Evolutionary conservation across 1,139 yeast genomes (phyloP).

Genomic region (Magnusiomyces sp.): DNA sequence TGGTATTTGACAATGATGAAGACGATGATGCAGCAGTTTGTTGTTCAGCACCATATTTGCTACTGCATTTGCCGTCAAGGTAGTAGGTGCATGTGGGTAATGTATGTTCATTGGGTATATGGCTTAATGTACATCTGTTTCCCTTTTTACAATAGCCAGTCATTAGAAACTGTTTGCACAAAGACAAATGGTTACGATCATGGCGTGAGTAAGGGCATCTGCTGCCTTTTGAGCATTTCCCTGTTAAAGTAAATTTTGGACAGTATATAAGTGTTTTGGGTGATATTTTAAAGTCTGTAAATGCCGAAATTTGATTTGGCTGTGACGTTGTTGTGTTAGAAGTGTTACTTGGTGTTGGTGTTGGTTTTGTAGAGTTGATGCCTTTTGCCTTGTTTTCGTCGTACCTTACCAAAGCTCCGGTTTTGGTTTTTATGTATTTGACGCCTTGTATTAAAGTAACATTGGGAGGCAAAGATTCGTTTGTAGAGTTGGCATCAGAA

Average conservation of each 20-base stretch:
- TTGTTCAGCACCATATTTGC: constrained; percentile 1
- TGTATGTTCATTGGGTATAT: constrained; percentile 1
- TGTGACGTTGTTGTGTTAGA: too few relatives aligned
- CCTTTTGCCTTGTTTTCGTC: neutral
- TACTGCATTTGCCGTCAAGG: neutral
- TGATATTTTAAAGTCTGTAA: too few relatives aligned
- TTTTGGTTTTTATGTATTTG: constrained; percentile 1
- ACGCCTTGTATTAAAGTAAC: neutral
- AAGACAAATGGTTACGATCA: constrained; percentile 40
- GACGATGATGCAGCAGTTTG: too few relatives aligned
- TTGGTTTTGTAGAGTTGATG: too few relatives aligned
- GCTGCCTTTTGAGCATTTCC: constrained; percentile 44
- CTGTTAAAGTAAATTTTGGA: constrained; percentile 30
- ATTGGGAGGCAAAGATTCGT: neutral
- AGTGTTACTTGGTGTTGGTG: neutral
- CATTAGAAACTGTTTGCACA: constrained; percentile 39
- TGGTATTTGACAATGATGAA: too few relatives aligned
- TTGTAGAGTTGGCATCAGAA: neutral
- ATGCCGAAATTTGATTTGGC: too few relatives aligned
- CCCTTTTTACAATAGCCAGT: constrained; percentile 1
- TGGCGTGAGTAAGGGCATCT: constrained; percentile 48
- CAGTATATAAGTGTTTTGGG: too few relatives aligned
- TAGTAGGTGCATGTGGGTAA: constrained; percentile 2
- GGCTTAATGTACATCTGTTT: constrained; percentile 1
- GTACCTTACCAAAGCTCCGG: neutral